These are phyloP conservation scores for Chionographis japonica DNA, from an alignment of 106 monocot species.

Conservation along the genomic window DNA sequence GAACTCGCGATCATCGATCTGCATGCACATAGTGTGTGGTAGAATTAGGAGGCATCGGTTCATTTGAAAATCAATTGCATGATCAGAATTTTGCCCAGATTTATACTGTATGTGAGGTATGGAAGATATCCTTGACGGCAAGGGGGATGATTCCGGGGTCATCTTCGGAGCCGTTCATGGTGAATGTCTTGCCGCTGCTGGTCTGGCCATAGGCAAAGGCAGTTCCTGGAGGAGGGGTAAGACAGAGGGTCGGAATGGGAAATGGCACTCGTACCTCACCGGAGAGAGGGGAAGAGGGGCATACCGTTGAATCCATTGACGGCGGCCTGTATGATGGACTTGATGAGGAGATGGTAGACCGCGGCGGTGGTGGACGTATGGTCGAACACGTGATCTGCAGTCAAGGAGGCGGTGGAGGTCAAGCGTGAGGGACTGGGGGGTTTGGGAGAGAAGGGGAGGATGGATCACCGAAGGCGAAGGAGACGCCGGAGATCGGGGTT, in stretches of 20 bases:
- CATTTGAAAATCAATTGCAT: too few species aligned
- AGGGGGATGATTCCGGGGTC: slow-evolving; percentile 79
- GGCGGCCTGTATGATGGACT: slow-evolving; percentile 71
- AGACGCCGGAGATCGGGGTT: slow-evolving; percentile 50
- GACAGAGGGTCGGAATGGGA: background rate
- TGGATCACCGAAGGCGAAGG: slow-evolving; percentile 70
- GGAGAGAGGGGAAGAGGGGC: background rate
- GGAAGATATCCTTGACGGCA: slow-evolving; percentile 72
- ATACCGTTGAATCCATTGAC: slow-evolving; percentile 88
- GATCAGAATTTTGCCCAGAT: too few species aligned
- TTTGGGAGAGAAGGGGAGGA: background rate
- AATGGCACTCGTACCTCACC: background rate
- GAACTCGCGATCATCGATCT: slow-evolving; percentile 75
- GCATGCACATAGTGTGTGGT: slow-evolving; percentile 6
- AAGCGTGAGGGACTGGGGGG: background rate
- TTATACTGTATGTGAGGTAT: slow-evolving; percentile 44
- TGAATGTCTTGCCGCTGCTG: slow-evolving; percentile 95
- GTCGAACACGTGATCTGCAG: slow-evolving; percentile 86
- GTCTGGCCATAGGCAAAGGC: slow-evolving; percentile 99
- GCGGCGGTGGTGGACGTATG: slow-evolving; percentile 35
- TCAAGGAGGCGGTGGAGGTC: background rate
- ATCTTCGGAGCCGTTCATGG: slow-evolving; percentile 79
- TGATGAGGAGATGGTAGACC: slow-evolving; percentile 54
- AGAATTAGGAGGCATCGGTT: too few species aligned
- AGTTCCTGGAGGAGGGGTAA: slow-evolving; percentile 41